Evolutionary conservation across 495 filamentous ascomycete species (phyloP), one percentile per base, ranked within the genome.

Genomic region (Hypoxylon trugodes): DNA sequence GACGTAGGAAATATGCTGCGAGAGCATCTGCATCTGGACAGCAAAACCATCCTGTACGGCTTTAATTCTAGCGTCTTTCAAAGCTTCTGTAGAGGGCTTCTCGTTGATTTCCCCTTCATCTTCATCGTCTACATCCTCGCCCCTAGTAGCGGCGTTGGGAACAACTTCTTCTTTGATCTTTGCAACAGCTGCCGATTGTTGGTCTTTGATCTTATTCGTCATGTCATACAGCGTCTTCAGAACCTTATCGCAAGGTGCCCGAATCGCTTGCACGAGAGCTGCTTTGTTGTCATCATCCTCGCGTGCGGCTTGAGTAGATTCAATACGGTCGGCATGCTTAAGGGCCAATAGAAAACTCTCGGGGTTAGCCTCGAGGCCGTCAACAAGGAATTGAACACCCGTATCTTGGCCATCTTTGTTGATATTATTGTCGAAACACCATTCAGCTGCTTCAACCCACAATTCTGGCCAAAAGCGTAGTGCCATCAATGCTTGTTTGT

Each of bases 361-460:
- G 8, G 96, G 93, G 67, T 97, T 98, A 5, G 93, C 96, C 10
- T 86, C 82, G 51, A 94, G 85, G 22, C 95, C 95, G 53, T 93
- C 83, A 35, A 83, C 81, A 36, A 98, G 81, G 63, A 97, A 94
- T 12, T 83, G 77, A 33, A 81, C 68, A 22, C 80, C 83, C 26
- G 72, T 64, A 1, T 90, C 84, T 55, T 88, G 87, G 16, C 90
- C 90, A 47, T 89, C 87, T 13, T 77, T 76, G 32, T 84, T 85
- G 41, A 82, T 68, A 47, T 85, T 85, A 69, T 96, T 93, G 45
- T 86, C 79, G 70, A 93, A 90, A 76, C 93, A 97, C 81, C 93
- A 98, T 55, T 97, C 90, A 9, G 93, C 90, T 2, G 93, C 95
- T 42, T 97, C 92, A 63, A 90, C 94, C 95, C 95, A 98, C 61